Conservation (phyloP, 768 basidiomycete genomes). For the Nidula microcarpa region DNA sequence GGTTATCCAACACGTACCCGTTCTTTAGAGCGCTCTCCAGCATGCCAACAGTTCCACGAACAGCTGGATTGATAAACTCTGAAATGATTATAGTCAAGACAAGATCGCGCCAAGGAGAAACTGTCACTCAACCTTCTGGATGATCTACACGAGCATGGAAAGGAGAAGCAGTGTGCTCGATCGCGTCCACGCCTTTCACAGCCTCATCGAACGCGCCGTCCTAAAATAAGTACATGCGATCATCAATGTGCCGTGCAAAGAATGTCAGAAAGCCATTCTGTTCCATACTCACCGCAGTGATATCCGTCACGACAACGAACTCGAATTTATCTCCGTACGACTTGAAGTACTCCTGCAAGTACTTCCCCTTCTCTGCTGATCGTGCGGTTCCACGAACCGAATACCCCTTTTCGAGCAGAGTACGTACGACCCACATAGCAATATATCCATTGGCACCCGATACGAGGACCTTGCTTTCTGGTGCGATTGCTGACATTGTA, state of each 20-base stretch:
- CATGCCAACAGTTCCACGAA: conserved; percentile 37
- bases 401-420: conserved; percentile 22
- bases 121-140: conserved; percentile 12
- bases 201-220: conserved; percentile 67
- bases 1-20: conserved; percentile 20
- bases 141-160: conserved; percentile 40
- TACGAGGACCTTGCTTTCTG: conserved; percentile 17
- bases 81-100: background rate
- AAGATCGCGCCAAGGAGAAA: background rate
- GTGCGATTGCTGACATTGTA: background rate
- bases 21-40: conserved; percentile 33
- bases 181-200: conserved; percentile 62
- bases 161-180: conserved; percentile 63
- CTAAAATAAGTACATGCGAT: conserved; percentile 16
- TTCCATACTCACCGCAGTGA: conserved; percentile 11
- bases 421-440: conserved; percentile 22
- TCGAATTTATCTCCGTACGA: conserved; percentile 21
- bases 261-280: background rate
- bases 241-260: background rate
- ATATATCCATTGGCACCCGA: conserved; percentile 26
- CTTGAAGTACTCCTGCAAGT: conserved; percentile 15
- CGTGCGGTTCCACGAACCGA: conserved; percentile 22
- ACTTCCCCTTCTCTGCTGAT: conserved; percentile 15
- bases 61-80: conserved; percentile 25
- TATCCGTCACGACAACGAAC: conserved; percentile 18